A percentile compares a stretch with the other conserved stretches of the same genome.
Evolutionary conservation across 108 stramenopile genomes (phyloP).

Genomic region (Cafeteria roenbergensis): DNA sequence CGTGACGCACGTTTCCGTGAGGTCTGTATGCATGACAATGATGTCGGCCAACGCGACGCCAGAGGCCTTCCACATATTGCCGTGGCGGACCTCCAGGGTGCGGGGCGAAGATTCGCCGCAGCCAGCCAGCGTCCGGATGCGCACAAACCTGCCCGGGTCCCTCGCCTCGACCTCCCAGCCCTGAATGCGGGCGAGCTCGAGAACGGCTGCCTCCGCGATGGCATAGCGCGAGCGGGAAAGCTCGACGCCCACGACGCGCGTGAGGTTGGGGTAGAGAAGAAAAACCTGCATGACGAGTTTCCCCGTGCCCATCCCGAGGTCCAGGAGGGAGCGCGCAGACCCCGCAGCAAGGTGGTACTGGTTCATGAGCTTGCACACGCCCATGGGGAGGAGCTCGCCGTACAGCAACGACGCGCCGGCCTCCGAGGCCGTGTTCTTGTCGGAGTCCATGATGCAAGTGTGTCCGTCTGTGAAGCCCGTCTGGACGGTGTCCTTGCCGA

Average conservation of each 20-base stretch:
- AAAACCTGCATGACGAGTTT: conserved; percentile 37
- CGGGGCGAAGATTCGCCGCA: no score
- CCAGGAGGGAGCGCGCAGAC: conserved; percentile 15
- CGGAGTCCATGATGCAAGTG: conserved; percentile 29
- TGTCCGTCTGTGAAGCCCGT: conserved; percentile 25
- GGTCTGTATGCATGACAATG: conserved; percentile 36
- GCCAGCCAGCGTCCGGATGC: conserved; percentile 3
- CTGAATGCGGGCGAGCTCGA: conserved; percentile 9
- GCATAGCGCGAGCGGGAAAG: conserved; percentile 26
- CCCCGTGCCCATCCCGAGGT: conserved; percentile 41
- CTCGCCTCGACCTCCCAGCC: not conserved
- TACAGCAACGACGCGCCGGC: conserved; percentile 18
- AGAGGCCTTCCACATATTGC: conserved; percentile 1
- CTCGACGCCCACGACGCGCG: conserved; percentile 30
- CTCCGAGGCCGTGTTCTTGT: conserved; percentile 17
- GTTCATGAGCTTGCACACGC: conserved; percentile 34
- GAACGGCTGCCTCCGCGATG: conserved; percentile 19
- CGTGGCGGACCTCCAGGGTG: not conserved
- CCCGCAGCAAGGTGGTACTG: conserved; percentile 17
- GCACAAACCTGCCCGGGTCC: conserved; percentile 11
- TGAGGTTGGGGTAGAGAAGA: conserved; percentile 25
- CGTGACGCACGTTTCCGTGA: conserved; percentile 15
- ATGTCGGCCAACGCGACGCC: conserved; percentile 25
- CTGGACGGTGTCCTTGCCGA: no score
- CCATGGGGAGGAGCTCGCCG: conserved; percentile 38